These are phyloP conservation scores for Barbarea vulgaris DNA, from an alignment of 345 rosid genomes.

Conservation along the genomic window DNA sequence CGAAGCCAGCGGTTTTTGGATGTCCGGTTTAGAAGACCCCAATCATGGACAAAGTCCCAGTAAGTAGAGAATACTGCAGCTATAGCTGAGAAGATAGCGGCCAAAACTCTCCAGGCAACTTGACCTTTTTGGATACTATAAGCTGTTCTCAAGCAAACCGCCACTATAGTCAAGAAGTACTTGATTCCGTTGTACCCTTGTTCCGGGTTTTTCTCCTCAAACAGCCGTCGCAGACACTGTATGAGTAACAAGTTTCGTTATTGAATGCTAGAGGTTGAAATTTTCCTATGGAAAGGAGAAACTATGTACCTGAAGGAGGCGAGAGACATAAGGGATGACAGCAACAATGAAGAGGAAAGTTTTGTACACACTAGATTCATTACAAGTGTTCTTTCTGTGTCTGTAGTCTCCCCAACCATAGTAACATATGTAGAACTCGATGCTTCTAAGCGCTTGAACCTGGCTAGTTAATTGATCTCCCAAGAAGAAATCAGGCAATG, in stretches of 20 bases:
- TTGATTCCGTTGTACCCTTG: conserved; percentile 67
- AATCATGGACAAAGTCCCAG: conserved; percentile 69
- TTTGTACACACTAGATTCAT: conserved; percentile 24
- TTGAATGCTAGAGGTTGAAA: neutral
- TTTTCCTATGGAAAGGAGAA: neutral
- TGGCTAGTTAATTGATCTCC: conserved; percentile 78
- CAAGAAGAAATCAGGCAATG: conserved; percentile 73
- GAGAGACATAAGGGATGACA: conserved; percentile 53
- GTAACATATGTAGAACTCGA: conserved; percentile 72
- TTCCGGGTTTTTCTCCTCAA: conserved; percentile 57
- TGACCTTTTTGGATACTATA: conserved; percentile 35
- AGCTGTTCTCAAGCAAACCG: conserved; percentile 64
- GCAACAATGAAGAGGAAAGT: conserved; percentile 58
- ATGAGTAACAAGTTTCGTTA: conserved; percentile 16
- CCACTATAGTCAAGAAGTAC: conserved; percentile 62
- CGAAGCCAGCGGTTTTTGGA: conserved; percentile 70
- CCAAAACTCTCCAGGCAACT: conserved; percentile 45
- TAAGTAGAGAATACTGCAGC: conserved; percentile 57
- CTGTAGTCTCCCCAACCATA: conserved; percentile 65
- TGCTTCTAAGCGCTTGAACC: conserved; percentile 72
- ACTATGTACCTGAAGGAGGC: conserved; percentile 59
- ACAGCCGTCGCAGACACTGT: conserved; percentile 62
- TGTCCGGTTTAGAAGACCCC: conserved; percentile 67
- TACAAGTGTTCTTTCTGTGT: conserved; percentile 50
- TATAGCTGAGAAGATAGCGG: conserved; percentile 45